Conservation (phyloP, 1,139 yeast genomes). For the Candida freyschussii region DNA sequence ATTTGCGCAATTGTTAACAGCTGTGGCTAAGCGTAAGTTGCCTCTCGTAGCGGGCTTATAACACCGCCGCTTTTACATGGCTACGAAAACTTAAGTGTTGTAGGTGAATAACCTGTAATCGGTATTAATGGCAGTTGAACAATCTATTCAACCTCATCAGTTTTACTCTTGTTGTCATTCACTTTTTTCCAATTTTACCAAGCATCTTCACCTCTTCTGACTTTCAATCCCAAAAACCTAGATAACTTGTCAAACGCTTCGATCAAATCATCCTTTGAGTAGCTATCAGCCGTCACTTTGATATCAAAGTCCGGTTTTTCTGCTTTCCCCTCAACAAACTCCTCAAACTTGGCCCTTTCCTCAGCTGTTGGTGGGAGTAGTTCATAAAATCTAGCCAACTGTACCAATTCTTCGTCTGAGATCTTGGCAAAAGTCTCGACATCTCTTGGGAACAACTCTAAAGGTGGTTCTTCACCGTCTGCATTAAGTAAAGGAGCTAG, state of each 20-base stretch:
- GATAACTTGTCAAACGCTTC: slow-evolving; percentile 61
- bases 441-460: slow-evolving; percentile 54
- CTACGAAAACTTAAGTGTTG: too few relatives aligned
- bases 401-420: slow-evolving; percentile 40
- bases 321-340: slow-evolving; percentile 42
- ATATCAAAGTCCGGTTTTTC: slow-evolving; percentile 32
- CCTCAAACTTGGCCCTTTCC: slow-evolving; percentile 44
- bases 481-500: slow-evolving; percentile 58
- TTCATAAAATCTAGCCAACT: slow-evolving; percentile 67
- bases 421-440: slow-evolving; percentile 48
- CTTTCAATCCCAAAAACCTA: slow-evolving; percentile 58
- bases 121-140: too few relatives aligned
- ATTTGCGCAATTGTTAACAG: too few relatives aligned
- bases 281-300: slow-evolving; percentile 31
- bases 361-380: slow-evolving; percentile 47
- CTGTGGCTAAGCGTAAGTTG: too few relatives aligned
- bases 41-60: too few relatives aligned
- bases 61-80: too few relatives aligned
- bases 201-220: slow-evolving; percentile 46
- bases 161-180: too few relatives aligned
- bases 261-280: slow-evolving; percentile 41
- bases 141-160: too few relatives aligned
- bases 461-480: slow-evolving; percentile 67
- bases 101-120: too few relatives aligned
- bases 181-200: too few relatives aligned